Evolutionary conservation across 1,284 basidiomycete species (phyloP).

Genomic region (Leucoagaricus sp.): DNA sequence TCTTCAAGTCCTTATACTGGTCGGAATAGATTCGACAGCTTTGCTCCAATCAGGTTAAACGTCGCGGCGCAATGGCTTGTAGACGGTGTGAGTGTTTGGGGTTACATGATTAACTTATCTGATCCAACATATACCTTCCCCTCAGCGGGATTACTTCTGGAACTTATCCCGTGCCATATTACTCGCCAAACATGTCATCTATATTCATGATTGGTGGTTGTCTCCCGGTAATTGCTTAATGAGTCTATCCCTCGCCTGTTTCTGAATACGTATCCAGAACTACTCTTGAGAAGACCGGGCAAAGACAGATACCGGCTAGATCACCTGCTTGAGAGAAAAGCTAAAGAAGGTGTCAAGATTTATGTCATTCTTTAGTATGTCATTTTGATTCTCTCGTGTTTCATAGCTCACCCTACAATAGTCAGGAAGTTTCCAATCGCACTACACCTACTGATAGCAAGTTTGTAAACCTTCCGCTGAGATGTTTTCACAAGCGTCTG

Average conservation of each 20-base stretch:
- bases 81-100: conserved; percentile 79
- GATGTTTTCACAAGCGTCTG: background rate
- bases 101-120: background rate
- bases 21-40: conserved; percentile 89
- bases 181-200: conserved; percentile 87
- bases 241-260: too few relatives aligned
- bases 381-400: background rate
- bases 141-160: conserved; percentile 94
- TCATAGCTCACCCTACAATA: conserved; percentile 29
- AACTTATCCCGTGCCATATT: conserved; percentile 93
- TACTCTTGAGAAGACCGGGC: conserved; percentile 82
- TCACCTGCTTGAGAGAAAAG: conserved; percentile 87
- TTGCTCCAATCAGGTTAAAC: conserved; percentile 91
- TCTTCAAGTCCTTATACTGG: conserved; percentile 80
- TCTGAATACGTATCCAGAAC: conserved; percentile 47
- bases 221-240: conserved; percentile 62
- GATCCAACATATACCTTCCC: conserved; percentile 1
- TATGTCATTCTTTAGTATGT: conserved; percentile 92
- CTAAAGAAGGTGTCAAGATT: conserved; percentile 95
- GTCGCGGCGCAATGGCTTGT: conserved; percentile 98
- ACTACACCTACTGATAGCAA: conserved; percentile 94
- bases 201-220: conserved; percentile 97
- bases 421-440: conserved; percentile 96
- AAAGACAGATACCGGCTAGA: conserved; percentile 91
- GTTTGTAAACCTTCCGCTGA: conserved; percentile 41